These are phyloP conservation scores for Cladosporium halotolerans DNA, from an alignment of 2,329 filamentous ascomycete genomes.

Conservation along the genomic window DNA sequence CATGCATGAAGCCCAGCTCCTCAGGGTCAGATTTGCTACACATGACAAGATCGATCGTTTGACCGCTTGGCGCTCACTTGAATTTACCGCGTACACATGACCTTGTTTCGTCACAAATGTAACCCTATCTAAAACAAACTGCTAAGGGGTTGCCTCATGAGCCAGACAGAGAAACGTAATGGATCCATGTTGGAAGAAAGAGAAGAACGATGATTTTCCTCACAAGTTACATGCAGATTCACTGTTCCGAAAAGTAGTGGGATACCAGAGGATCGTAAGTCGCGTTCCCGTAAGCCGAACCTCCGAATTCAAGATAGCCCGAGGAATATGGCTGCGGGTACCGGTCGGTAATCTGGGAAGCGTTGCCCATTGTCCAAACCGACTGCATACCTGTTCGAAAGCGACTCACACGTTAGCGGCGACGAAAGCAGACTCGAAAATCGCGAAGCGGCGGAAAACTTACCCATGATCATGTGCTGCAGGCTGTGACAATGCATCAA, in stretches of 20 bases:
- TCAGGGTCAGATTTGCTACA: neutral
- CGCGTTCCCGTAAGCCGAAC: conserved; percentile 36
- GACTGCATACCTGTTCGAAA: conserved; percentile 35
- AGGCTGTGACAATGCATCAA: conserved; percentile 56
- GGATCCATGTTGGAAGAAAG: neutral
- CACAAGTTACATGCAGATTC: neutral
- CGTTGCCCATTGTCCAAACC: conserved; percentile 43
- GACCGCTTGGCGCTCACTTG: neutral
- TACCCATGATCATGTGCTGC: conserved; percentile 53
- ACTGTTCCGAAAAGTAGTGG: neutral
- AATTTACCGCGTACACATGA: neutral
- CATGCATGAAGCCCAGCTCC: neutral
- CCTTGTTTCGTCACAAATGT: neutral
- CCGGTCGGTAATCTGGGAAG: conserved; percentile 30
- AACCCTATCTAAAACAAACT: neutral
- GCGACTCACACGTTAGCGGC: neutral
- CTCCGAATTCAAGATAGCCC: conserved; percentile 42
- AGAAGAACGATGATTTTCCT: neutral
- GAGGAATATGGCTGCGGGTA: conserved; percentile 30
- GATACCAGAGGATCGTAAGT: conserved; percentile 18
- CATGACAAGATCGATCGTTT: neutral
- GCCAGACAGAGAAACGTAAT: neutral
- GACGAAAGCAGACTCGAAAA: neutral
- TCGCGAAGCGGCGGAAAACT: neutral
- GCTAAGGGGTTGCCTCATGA: neutral